Evolutionary conservation across 208 protist genomes (phyloP), one percentile per base, ranked within the genome.

Genomic region (Angomonas desouzai): DNA sequence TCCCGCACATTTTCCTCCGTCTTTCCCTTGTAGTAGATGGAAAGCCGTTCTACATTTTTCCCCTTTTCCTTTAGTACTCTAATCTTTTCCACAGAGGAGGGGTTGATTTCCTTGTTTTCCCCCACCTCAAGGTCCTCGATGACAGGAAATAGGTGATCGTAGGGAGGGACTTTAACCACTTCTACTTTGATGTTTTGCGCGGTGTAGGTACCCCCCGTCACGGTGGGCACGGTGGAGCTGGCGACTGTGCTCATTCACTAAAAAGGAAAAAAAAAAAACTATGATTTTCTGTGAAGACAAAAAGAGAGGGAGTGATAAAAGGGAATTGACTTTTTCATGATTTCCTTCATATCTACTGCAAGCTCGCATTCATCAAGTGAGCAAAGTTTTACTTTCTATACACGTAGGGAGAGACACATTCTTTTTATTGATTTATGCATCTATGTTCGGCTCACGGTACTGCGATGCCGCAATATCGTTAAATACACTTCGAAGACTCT

Each of bases 21-120:
- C 62, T 81, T 56, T 0, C 70, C 74, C 6, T 75, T 73, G 72
- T 77, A 87, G n/a, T 74, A 59, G 2, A 92, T 72, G 0, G 73
- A 55, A 40, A 81, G 74, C 3, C 70, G 53, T 6, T 64, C 33
- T 7, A 61, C 47, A 0, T 18, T 22, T 25, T 49, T 43, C 4
- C 65, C 61, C 32, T 34, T 30, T 23, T 77, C 47, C 11, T 72
- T 62, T 13, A 77, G 43, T 0, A 62, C 61, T 0, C 73, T 30
- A 9, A 72, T 73, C 1, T 63, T 47, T 0, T 34, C 62, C 48
- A 67, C 43, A 0, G 60, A 47, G 1, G 53, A 22, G 3, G 61
- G 28, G 28, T 79, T 74, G 16, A 45, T 53, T 0, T 43, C 40
- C 1, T 63, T 58, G 1, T 56, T 25, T 20, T 49, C 66, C 0